Percentiles rank a stretch among this genome's conserved stretches.
phyloP scores from a whole-genome alignment of 2,329 filamentous ascomycete genomes.

The Calycina herbarum region DNA sequence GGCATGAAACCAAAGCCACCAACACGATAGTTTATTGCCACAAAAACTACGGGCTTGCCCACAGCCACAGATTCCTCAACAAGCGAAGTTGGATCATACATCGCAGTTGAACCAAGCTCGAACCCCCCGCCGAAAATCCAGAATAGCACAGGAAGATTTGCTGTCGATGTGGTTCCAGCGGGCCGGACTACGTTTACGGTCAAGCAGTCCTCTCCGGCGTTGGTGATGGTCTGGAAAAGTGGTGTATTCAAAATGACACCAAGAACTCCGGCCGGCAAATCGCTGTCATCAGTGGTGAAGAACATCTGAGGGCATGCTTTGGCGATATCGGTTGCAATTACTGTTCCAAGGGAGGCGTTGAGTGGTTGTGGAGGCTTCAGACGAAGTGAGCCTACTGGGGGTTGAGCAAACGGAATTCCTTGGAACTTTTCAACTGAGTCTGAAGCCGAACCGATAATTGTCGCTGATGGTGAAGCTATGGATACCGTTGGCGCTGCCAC shows the following conservation, averaged over 20 bases:
- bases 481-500: conserved; percentile 15
- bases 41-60: conserved; percentile 69
- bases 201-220: conserved; percentile 64
- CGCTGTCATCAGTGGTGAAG: conserved; percentile 49
- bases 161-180: conserved; percentile 50
- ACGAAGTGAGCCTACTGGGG: conserved; percentile 65
- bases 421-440: conserved; percentile 15
- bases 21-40: conserved; percentile 76
- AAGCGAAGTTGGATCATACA: conserved; percentile 53
- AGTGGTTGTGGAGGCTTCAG: conserved; percentile 68
- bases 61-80: conserved; percentile 46
- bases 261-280: conserved; percentile 45
- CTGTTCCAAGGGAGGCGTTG: conserved; percentile 55
- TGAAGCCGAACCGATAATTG: conserved; percentile 14
- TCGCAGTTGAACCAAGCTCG: conserved; percentile 51
- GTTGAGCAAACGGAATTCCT: conserved; percentile 73
- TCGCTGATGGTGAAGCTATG: conserved; percentile 19
- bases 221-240: conserved; percentile 55
- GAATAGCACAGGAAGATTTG: conserved; percentile 65
- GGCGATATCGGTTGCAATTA: conserved; percentile 58
- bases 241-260: conserved; percentile 55
- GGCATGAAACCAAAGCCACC: conserved; percentile 74
- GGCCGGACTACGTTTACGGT: conserved; percentile 62
- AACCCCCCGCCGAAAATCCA: conserved; percentile 73
- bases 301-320: conserved; percentile 73